phyloP scores from a whole-genome alignment of 257 asterid species.

The Nyctanthes arbortristis region DNA sequence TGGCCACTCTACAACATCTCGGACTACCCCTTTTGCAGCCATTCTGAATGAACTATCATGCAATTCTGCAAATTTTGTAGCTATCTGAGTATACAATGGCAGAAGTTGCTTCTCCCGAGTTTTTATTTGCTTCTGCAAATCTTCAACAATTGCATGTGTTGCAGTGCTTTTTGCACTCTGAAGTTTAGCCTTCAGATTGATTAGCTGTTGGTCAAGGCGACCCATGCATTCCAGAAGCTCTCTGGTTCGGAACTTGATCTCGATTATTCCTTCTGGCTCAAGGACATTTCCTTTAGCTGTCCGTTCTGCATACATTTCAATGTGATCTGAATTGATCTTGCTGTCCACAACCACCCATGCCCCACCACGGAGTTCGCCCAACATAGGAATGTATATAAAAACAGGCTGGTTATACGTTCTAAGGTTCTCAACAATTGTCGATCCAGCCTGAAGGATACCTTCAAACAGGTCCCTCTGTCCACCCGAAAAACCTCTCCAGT shows the following conservation, averaged over 20 bases:
- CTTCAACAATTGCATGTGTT: conserved; percentile 29
- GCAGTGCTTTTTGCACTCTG: conserved; percentile 45
- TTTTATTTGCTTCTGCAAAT: conserved; percentile 56
- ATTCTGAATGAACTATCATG: conserved; percentile 91
- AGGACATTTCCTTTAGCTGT: conserved; percentile 95
- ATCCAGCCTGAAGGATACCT: conserved; percentile 97
- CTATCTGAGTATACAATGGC: conserved; percentile 89
- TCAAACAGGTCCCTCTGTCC: conserved; percentile 99
- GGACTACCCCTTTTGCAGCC: conserved; percentile 94
- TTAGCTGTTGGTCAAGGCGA: conserved; percentile 76
- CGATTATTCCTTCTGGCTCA: conserved; percentile 93
- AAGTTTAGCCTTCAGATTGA: conserved; percentile 55
- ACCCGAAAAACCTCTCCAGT: conserved; percentile 99
- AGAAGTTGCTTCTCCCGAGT: conserved; percentile 81
- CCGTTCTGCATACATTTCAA: conserved; percentile 88
- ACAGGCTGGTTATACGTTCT: conserved; percentile 83
- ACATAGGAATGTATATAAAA: conserved; percentile 86
- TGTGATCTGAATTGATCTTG: conserved; percentile 84
- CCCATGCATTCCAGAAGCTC: conserved; percentile 93
- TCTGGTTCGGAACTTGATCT: conserved; percentile 78
- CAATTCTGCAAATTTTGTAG: conserved; percentile 89
- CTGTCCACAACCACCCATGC: conserved; percentile 98
- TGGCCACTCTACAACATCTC: conserved; percentile 79
- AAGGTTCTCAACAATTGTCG: conserved; percentile 90
- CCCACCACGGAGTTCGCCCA: conserved; percentile 99